Evolutionary conservation across 768 basidiomycete genomes (phyloP).

Genomic region (Suillus bovinus): DNA sequence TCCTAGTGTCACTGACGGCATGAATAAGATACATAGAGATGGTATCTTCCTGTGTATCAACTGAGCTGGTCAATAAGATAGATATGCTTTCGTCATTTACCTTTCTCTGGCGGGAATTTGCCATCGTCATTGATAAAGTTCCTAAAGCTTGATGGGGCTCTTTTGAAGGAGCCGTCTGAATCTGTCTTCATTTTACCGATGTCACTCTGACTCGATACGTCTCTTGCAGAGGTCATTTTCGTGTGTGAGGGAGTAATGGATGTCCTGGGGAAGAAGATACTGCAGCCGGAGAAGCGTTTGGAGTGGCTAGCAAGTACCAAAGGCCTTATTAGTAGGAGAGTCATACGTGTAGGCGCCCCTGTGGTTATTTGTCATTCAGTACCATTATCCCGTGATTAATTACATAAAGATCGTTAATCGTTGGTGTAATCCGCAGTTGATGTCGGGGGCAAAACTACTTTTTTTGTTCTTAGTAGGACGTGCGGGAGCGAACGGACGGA

Average conservation of each 20-base stretch:
- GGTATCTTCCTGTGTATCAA: conserved; percentile 69
- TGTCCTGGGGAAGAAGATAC: not conserved
- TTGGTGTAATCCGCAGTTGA: too few relatives aligned
- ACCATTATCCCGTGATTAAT: too few relatives aligned
- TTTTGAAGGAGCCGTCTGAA: conserved; percentile 68
- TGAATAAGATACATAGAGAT: conserved; percentile 84
- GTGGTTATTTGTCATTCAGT: too few relatives aligned
- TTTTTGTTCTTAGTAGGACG: too few relatives aligned
- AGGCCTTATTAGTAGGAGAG: not conserved
- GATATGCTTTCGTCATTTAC: conserved; percentile 33
- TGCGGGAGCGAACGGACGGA: too few relatives aligned
- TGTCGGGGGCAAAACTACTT: too few relatives aligned
- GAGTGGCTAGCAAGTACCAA: conserved; percentile 12
- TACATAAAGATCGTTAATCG: too few relatives aligned
- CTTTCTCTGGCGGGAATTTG: conserved; percentile 72
- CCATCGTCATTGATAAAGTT: conserved; percentile 56
- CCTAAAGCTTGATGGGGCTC: conserved; percentile 53
- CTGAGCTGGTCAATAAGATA: not conserved
- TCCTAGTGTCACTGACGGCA: conserved; percentile 67
- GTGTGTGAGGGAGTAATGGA: not conserved
- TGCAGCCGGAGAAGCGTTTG: conserved; percentile 13
- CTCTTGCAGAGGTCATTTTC: conserved; percentile 32
- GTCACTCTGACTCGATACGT: conserved; percentile 44
- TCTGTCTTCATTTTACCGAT: conserved; percentile 55
- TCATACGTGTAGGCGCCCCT: too few relatives aligned